Evolutionary conservation across 306 rosid species (phyloP), one percentile per base, ranked within the genome.

Genomic region (Fragaria vesca): DNA sequence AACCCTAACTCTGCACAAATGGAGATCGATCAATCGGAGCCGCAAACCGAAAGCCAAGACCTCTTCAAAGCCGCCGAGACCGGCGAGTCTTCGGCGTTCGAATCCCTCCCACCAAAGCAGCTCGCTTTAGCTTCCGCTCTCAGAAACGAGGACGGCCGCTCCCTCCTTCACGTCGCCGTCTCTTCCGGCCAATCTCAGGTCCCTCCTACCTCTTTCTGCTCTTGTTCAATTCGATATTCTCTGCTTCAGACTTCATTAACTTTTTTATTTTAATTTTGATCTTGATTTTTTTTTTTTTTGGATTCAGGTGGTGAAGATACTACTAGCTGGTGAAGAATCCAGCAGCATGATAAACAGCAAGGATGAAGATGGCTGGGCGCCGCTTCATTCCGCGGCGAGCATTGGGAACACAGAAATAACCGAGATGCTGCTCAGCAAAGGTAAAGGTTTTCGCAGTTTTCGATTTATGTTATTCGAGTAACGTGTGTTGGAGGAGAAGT

Each of bases 321-420:
- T 94, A 1, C 55, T 82, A 38, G 85, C 88, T 75, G 78, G 79
- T 78, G 97, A 89, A 66, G 91, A 79, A 65, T 83, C 87, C 3
- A 79, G 66, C 36, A 72, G 70, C 17, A 85, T 88, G 81, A 79
- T 94, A 16, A 92, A 92, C 72, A 79, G 88, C 73, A 80, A 63
- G 1, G 98, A 95, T 89, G 98, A 95, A 72, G 98, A 91, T 84
- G 97, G 98, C 18, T 95, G 97, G 98, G 89, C 88, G 1, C 97
- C 98, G 12, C 85, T 95, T 83, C 98, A 95, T 82, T 91, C 98
- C n/a, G 97, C 91, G 0, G 88, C 92, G 32, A 92, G 98, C 88
- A 88, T 87, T 79, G 97, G 98, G 78, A 85, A 69, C 69, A 75
- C 81, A 58, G 91, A 86, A 68, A 82, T 92, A 34, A 75, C 89